Base-by-base conservation (phyloP, 257 asterid genomes). In the Primulina tabacum region DNA sequence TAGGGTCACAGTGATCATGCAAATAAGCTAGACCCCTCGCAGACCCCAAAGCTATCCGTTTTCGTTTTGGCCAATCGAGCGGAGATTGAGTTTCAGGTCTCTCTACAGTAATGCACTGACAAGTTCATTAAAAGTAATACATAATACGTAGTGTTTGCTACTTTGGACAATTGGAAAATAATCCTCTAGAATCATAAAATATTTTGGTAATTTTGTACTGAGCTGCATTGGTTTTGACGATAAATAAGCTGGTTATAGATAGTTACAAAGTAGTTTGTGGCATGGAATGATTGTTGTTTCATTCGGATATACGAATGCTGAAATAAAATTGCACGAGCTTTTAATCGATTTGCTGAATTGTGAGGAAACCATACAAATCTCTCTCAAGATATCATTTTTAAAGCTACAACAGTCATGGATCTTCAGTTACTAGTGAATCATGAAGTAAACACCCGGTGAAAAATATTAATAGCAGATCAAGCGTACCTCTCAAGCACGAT, bases 11-110 rank as follows among this genome's bases (percentile, higher is more conserved):
- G 69, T 88, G 96, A 43, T 90, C 98, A 50, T 90, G 98, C 85
- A 93, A 86, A 84, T 93, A 89, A 65, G 96, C 86, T 55, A 93
- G 95, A 52, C 98, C 98, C 72, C 90, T 83, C 2, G 98, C 98
- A 61, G 96, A 75, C 30, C 98, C 97, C 69, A 93, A 71, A 56
- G 98, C 93, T 67, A 93, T 86, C 34, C 78, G 73, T 85, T 86
- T 82, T 77, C 97, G 76, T 71, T 52, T 85, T 61, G 83, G 80
- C 98, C 98, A 93, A 75, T 86, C 96, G 30, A 93, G 95, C 10
- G 97, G 95, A 17, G 76, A 74, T 37, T 82, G 85, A 53, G 88
- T n/a, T 24, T 87, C 90, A n/a, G 84, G 69, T 71, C 95, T 79
- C 62, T 87, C 98, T 90, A 74, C 77, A 83, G 70, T 38, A 73